Conservation (phyloP, 2,329 filamentous ascomycete genomes). For the Mollisiaceae sp. region DNA sequence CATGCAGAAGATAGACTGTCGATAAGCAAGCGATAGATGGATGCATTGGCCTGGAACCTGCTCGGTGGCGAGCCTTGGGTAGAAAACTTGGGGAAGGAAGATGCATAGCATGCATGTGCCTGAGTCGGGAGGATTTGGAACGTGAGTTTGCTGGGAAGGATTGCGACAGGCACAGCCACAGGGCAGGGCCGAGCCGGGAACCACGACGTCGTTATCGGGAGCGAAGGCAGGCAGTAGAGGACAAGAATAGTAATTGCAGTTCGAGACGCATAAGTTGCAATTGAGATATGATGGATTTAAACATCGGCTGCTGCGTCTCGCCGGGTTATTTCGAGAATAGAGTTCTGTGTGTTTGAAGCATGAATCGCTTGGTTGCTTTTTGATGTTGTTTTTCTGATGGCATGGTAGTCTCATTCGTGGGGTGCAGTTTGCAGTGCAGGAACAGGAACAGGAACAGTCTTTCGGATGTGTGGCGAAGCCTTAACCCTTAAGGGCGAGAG, state of each 20-base stretch:
- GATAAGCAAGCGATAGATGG: too few species aligned
- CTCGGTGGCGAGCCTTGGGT: too few species aligned
- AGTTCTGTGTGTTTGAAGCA: not conserved
- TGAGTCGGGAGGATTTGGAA: not conserved
- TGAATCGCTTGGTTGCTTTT: not conserved
- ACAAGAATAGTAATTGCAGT: not conserved
- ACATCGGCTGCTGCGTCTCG: too few species aligned
- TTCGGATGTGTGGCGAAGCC: not conserved
- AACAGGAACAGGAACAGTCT: too few species aligned
- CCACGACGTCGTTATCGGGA: not conserved
- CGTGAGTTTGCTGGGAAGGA: not conserved
- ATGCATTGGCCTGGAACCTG: too few species aligned
- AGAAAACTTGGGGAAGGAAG: too few species aligned
- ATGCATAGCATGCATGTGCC: not conserved
- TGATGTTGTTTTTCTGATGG: not conserved
- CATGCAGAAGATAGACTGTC: too few species aligned
- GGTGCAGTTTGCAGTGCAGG: too few species aligned
- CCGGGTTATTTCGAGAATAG: not conserved
- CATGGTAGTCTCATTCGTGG: too few species aligned
- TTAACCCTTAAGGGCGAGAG: too few species aligned
- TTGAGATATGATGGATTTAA: not conserved
- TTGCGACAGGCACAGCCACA: too few species aligned
- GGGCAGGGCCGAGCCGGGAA: not conserved
- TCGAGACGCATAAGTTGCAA: not conserved
- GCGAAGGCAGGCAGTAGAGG: too few species aligned